These are phyloP conservation scores for Setomelanomma holmii DNA, from an alignment of 2,329 filamentous ascomycete species.

Conservation along the genomic window DNA sequence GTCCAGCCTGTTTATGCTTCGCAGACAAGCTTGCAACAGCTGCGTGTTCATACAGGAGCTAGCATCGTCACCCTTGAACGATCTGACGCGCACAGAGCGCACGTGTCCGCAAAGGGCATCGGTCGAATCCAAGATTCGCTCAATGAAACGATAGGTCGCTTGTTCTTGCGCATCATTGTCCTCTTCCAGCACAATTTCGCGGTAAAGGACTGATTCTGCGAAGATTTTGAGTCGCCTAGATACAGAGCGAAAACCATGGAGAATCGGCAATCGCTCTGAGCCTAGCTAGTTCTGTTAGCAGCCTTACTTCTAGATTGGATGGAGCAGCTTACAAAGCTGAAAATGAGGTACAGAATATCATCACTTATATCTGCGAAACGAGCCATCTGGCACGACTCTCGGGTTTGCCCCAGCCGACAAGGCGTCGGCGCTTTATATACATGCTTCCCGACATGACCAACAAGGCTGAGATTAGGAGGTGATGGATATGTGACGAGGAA, in stretches of 20 bases:
- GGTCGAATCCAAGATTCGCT: slow-evolving; percentile 13
- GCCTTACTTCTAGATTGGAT: neutral
- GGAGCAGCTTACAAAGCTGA: slow-evolving; percentile 18
- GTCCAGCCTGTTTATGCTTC: slow-evolving; percentile 12
- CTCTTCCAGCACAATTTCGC: slow-evolving; percentile 15
- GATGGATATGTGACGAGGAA: slow-evolving; percentile 17
- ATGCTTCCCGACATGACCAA: neutral
- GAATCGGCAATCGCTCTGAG: slow-evolving; percentile 7
- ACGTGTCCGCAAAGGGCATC: slow-evolving; percentile 17
- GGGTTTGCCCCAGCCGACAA: neutral
- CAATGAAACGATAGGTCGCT: slow-evolving; percentile 15
- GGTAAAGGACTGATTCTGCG: slow-evolving; percentile 18
- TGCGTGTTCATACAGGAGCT: slow-evolving; percentile 23
- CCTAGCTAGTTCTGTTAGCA: slow-evolving; percentile 2
- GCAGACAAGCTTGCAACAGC: slow-evolving; percentile 11
- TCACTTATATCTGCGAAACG: slow-evolving; percentile 20
- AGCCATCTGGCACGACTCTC: slow-evolving; percentile 1
- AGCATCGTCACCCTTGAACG: slow-evolving; percentile 22
- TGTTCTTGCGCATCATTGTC: slow-evolving; percentile 13
- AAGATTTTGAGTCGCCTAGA: slow-evolving; percentile 20
- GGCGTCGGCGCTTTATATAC: neutral
- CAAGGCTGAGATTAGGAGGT: neutral
- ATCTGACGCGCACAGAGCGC: slow-evolving; percentile 14
- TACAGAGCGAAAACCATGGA: slow-evolving; percentile 12
- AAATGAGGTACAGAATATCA: slow-evolving; percentile 23